Conservation (phyloP, 306 rosid species). For the Inga oerstediana region DNA sequence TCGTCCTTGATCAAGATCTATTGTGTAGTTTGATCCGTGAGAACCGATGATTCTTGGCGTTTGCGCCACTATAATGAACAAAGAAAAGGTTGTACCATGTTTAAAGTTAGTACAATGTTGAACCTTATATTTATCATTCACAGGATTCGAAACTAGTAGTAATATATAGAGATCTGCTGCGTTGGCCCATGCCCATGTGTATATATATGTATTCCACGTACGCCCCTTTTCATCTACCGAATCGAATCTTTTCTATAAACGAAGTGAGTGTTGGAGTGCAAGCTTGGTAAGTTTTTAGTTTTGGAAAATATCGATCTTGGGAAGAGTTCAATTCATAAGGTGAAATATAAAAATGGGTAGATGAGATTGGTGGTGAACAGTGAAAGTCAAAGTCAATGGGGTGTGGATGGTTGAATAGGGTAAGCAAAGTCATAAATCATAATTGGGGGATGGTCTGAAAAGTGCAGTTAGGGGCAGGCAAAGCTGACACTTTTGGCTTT, state of each 20-base stretch:
- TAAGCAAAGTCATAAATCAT: conserved; percentile 14
- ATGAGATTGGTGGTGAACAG: neutral
- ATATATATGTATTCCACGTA: neutral
- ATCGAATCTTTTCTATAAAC: neutral
- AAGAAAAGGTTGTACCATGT: neutral
- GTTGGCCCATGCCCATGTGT: neutral
- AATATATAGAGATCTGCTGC: neutral
- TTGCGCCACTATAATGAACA: conserved; percentile 12
- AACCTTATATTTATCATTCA: neutral
- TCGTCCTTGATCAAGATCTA: neutral
- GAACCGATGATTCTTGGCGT: conserved; percentile 25
- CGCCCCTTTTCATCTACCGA: neutral
- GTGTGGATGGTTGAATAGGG: neutral
- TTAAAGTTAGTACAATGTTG: neutral
- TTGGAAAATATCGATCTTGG: neutral
- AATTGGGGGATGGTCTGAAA: conserved; percentile 1
- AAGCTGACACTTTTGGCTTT: neutral
- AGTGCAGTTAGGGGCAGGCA: conserved; percentile 20
- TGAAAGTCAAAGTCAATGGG: neutral
- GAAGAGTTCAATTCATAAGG: neutral
- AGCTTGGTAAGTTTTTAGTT: neutral
- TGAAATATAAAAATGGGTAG: neutral
- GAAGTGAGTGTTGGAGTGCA: neutral
- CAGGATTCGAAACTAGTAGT: conserved; percentile 11
- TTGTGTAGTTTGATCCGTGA: conserved; percentile 7